Percentiles rank a stretch among this genome's conserved stretches.
phyloP scores from a whole-genome alignment of 495 filamentous ascomycete genomes.

The Xanthoparmelia taractica region DNA sequence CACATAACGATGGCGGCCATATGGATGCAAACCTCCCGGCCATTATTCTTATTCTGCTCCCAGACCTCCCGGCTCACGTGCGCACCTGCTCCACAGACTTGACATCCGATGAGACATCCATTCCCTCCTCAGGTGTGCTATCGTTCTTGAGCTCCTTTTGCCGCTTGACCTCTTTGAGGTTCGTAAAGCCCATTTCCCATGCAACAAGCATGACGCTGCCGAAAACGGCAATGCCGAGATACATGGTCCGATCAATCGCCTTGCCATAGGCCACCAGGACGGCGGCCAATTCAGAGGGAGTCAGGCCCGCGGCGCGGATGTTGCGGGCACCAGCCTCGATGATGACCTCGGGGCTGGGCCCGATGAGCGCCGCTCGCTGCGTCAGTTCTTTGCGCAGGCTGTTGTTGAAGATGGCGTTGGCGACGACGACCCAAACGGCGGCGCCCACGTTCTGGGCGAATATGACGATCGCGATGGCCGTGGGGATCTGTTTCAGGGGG shows the following conservation, averaged over 20 bases:
- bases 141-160: slow-evolving; percentile 26
- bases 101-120: slow-evolving; percentile 23
- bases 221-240: slow-evolving; percentile 35
- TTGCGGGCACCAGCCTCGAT: slow-evolving; percentile 55
- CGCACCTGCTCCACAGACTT: slow-evolving; percentile 25
- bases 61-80: slow-evolving; percentile 23
- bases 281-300: slow-evolving; percentile 35
- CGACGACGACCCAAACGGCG: slow-evolving; percentile 57
- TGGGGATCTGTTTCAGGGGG: slow-evolving; percentile 38
- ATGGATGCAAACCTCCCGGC: slow-evolving; percentile 1
- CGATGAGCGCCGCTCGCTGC: slow-evolving; percentile 24
- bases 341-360: slow-evolving; percentile 38
- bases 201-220: slow-evolving; percentile 26
- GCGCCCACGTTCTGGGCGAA: slow-evolving; percentile 58
- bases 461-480: slow-evolving; percentile 46
- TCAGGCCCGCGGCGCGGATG: slow-evolving; percentile 38
- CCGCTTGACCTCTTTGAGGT: slow-evolving; percentile 18
- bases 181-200: slow-evolving; percentile 26
- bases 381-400: slow-evolving; percentile 47
- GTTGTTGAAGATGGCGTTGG: slow-evolving; percentile 61
- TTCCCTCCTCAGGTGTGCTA: slow-evolving; percentile 21
- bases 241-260: slow-evolving; percentile 49
- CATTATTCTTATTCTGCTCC: slow-evolving; percentile 22
- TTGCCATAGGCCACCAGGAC: slow-evolving; percentile 57
- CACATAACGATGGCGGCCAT: background rate